Evolutionary conservation across 345 rosid species (phyloP), one percentile per base, ranked within the genome.

Genomic region (thale cress (Arabidopsis thaliana)): DNA sequence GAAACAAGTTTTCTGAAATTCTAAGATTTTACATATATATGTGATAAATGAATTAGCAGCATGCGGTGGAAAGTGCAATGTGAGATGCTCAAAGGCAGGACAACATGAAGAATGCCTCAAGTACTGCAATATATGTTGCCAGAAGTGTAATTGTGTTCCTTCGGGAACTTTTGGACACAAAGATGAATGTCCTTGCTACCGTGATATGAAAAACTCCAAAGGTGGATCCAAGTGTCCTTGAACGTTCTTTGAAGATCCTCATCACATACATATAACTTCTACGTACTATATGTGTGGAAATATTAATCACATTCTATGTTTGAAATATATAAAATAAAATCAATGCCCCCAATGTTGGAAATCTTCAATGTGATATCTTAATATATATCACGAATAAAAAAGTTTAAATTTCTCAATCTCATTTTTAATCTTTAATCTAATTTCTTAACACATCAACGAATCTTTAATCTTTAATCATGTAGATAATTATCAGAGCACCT

Each of bases 171-270:
- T 3, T 9, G 68, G 56, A 12, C 16, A 76, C 58, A 61, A n/a
- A 32, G 63, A 76, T 36, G 75, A 76, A 41, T 76, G 70, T 34
- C 75, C 75, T 41, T 76, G 79, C 37, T 76, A 76, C 28, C 53
- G 69, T 1, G 63, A 76, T 59, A 8, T 32, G 41, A 61, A 4
- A 20, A 68, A 13, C 57, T 22, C 44, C 32, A 22, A 69, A 13
- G 75, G 74, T n/a, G 4, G 5, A 41, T 11, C 74, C n/a, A 69
- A 60, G 37, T 76, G 69, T 56, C 79, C 70, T 59, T 69, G 59
- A 60, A 23, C 50, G 25, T 71, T 7, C 38, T 33, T 70, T 44
- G 1, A 50, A 32, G 58, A 72, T 50, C 49, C 20, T 44, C 24
- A 12, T 14, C 32, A 11, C 49, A 46, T 46, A 24, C 22, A 44